phyloP scores from a whole-genome alignment of 805 yeast species.

The Komagataella phaffii region DNA sequence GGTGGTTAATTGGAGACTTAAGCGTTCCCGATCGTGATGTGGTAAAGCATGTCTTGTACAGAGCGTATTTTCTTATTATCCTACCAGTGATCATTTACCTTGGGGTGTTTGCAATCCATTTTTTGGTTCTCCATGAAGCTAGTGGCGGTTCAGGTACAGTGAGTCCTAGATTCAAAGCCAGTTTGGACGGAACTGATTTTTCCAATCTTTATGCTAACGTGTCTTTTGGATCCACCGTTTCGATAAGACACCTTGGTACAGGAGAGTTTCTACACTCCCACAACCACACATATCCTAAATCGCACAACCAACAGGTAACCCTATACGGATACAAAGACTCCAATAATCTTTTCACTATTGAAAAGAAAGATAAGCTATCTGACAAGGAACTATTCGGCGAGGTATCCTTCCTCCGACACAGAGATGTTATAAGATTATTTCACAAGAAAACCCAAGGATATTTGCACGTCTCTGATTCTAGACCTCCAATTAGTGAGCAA shows the following conservation, averaged over 20 bases:
- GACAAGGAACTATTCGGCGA: slow-evolving; percentile 25
- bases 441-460: slow-evolving; percentile 59
- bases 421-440: slow-evolving; percentile 48
- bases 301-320: slow-evolving; percentile 70
- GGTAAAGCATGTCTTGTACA: slow-evolving; percentile 23
- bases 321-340: slow-evolving; percentile 45
- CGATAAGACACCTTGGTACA: slow-evolving; percentile 57
- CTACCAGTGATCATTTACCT: slow-evolving; percentile 50
- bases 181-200: slow-evolving; percentile 29
- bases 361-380: slow-evolving; percentile 23
- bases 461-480: slow-evolving; percentile 50
- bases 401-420: slow-evolving; percentile 23
- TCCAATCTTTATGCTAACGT: slow-evolving; percentile 45
- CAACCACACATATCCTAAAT: slow-evolving; percentile 39
- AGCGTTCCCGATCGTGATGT: slow-evolving; percentile 20
- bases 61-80: slow-evolving; percentile 27
- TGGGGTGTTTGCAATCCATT: slow-evolving; percentile 43
- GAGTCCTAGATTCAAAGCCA: slow-evolving; percentile 54
- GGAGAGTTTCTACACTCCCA: slow-evolving; percentile 82
- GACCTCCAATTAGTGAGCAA: slow-evolving; percentile 85
- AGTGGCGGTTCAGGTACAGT: slow-evolving; percentile 53
- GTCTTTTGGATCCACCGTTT: slow-evolving; percentile 57
- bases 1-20: slow-evolving; percentile 64
- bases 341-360: slow-evolving; percentile 68
- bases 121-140: slow-evolving; percentile 27